A percentile compares a stretch with the other conserved stretches of the same genome.
Evolutionary conservation across 441 rosid genomes (phyloP).

Genomic region (Adansonia rubrostipa): DNA sequence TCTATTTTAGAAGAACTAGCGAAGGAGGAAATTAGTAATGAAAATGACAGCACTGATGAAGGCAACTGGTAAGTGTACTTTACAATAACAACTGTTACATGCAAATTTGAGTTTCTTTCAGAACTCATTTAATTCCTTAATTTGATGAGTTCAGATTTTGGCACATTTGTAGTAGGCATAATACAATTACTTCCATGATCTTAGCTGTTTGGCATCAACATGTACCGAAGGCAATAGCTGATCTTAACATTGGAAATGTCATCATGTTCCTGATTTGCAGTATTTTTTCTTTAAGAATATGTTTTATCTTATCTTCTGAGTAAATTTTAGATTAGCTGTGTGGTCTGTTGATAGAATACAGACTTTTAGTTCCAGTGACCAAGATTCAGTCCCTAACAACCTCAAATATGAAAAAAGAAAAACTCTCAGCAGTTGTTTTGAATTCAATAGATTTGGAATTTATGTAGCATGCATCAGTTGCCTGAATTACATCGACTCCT

Average conservation of each 20-base stretch:
- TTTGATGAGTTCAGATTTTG: background rate
- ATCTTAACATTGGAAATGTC: background rate
- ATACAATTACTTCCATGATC: background rate
- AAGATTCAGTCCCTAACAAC: background rate
- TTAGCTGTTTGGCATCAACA: constrained; percentile 13
- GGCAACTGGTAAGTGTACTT: constrained; percentile 64
- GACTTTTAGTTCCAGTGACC: background rate
- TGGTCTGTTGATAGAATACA: background rate
- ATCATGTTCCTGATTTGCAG: constrained; percentile 13
- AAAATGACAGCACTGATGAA: constrained; percentile 40
- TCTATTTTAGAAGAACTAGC: constrained; percentile 86
- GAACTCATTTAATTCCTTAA: constrained; percentile 17
- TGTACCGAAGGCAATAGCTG: background rate
- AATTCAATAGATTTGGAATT: background rate
- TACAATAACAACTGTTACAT: constrained; percentile 6
- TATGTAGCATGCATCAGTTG: background rate
- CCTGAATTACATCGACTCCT: background rate
- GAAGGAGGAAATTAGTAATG: constrained; percentile 70
- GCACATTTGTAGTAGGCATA: constrained; percentile 4
- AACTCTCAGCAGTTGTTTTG: background rate
- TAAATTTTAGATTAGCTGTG: background rate
- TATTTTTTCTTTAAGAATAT: background rate
- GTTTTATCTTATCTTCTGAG: background rate
- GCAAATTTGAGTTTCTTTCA: background rate
- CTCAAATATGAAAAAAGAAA: background rate